Conservation (phyloP, 2,329 filamentous ascomycete genomes). For the Fusarium equiseti region DNA sequence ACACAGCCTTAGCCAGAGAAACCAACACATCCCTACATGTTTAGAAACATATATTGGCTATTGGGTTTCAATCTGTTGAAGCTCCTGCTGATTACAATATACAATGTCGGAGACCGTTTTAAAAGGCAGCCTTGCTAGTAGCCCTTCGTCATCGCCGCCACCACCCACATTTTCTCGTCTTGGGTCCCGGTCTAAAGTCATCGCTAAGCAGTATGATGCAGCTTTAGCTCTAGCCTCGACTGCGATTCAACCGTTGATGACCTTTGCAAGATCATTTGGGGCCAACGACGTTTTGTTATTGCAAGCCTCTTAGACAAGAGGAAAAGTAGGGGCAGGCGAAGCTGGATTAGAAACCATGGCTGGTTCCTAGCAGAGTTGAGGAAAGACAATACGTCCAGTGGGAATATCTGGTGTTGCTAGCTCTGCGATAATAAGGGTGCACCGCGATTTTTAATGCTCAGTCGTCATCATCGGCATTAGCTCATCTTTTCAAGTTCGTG, state of each 20-base stretch:
- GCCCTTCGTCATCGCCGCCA: neutral
- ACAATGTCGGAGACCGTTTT: neutral
- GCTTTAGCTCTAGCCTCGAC: no score
- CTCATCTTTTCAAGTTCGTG: no score
- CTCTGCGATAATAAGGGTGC: slow-evolving; percentile 11
- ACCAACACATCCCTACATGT: neutral
- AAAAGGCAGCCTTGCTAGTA: slow-evolving; percentile 2
- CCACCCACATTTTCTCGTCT: slow-evolving; percentile 2
- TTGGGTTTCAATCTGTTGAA: neutral
- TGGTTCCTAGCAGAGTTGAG: slow-evolving; percentile 26
- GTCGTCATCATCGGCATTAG: no score
- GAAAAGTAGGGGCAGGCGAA: slow-evolving; percentile 17
- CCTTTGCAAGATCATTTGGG: neutral
- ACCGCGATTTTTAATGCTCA: neutral
- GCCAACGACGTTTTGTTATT: slow-evolving; percentile 4
- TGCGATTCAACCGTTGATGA: neutral
- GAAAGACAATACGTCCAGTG: slow-evolving; percentile 18
- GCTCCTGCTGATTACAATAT: neutral
- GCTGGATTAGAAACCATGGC: slow-evolving; percentile 23
- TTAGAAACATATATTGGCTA: neutral
- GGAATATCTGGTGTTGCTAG: slow-evolving; percentile 22
- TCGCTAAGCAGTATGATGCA: neutral
- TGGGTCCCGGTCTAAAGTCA: neutral
- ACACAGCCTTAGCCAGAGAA: neutral
- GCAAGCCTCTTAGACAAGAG: slow-evolving; percentile 15